phyloP scores from a whole-genome alignment of 2,329 filamentous ascomycete species.

The Bipolaris sorokiniana region DNA sequence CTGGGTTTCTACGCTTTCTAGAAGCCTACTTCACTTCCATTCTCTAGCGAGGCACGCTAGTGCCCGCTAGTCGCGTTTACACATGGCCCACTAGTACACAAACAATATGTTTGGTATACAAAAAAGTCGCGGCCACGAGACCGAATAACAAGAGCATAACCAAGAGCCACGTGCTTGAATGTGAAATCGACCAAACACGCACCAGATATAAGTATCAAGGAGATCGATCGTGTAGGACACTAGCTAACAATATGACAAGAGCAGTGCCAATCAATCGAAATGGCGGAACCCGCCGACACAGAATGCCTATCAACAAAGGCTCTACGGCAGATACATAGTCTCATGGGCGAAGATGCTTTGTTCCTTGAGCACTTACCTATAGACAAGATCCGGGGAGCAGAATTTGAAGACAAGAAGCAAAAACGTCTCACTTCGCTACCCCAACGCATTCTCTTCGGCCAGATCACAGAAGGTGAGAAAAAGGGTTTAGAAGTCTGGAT shows the following conservation, averaged over 20 bases:
- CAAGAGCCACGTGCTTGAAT: not conserved
- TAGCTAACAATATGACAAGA: no score
- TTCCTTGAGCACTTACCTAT: not conserved
- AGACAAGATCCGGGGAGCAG: not conserved
- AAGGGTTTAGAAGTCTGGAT: not conserved
- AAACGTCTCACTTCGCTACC: not conserved
- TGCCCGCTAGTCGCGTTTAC: not conserved
- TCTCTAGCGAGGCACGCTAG: not conserved
- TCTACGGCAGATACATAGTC: not conserved
- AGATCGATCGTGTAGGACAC: not conserved
- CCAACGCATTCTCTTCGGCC: not conserved
- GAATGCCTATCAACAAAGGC: not conserved
- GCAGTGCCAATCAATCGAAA: no score
- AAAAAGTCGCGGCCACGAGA: not conserved
- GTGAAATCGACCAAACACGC: not conserved
- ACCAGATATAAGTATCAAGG: not conserved
- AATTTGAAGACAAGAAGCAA: not conserved
- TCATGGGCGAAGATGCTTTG: not conserved
- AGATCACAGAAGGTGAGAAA: not conserved
- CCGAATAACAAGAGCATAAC: not conserved
- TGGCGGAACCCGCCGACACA: not conserved
- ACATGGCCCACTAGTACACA: not conserved
- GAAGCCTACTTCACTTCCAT: not conserved
- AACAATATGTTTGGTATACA: not conserved
- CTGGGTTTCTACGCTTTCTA: not conserved